These are phyloP conservation scores for Cyberlindnera euphorbiae DNA, from an alignment of 805 yeast genomes.

Conservation along the genomic window DNA sequence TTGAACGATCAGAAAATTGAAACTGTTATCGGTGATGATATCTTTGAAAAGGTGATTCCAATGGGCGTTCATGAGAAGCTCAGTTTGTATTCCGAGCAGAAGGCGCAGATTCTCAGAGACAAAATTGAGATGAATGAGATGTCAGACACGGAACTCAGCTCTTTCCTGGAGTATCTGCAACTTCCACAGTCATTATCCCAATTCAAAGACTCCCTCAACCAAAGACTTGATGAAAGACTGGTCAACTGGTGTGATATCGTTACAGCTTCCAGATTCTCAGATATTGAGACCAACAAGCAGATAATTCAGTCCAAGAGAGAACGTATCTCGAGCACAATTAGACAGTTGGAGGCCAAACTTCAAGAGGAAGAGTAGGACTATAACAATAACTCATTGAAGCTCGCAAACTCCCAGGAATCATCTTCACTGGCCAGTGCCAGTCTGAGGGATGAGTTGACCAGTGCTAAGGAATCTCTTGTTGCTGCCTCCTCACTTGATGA, in stretches of 20 bases:
- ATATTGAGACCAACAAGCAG: slow-evolving; percentile 28
- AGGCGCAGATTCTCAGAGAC: slow-evolving; percentile 67
- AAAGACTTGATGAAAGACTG: slow-evolving; percentile 28
- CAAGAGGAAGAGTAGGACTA: slow-evolving; percentile 33
- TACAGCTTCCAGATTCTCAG: slow-evolving; percentile 23
- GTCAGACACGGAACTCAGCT: slow-evolving; percentile 70
- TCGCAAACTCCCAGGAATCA: slow-evolving; percentile 32
- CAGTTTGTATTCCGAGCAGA: slow-evolving; percentile 85
- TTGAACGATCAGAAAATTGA: slow-evolving; percentile 43
- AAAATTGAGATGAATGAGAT: slow-evolving; percentile 73
- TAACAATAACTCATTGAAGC: slow-evolving; percentile 29
- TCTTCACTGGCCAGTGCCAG: slow-evolving; percentile 32
- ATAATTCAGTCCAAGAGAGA: slow-evolving; percentile 29
- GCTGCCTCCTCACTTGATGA: slow-evolving; percentile 61
- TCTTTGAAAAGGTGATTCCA: slow-evolving; percentile 80
- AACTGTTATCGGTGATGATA: slow-evolving; percentile 41
- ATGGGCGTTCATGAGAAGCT: slow-evolving; percentile 81
- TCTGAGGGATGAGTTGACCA: slow-evolving; percentile 52
- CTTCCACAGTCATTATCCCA: slow-evolving; percentile 63
- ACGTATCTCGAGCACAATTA: slow-evolving; percentile 33
- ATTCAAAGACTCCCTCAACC: slow-evolving; percentile 34
- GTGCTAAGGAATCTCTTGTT: slow-evolving; percentile 51
- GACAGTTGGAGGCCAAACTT: slow-evolving; percentile 31
- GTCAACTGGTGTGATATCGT: slow-evolving; percentile 26
- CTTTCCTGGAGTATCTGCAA: slow-evolving; percentile 76